phyloP scores from a whole-genome alignment of 148 eudicot species.

The Rhododendron vialii region DNA sequence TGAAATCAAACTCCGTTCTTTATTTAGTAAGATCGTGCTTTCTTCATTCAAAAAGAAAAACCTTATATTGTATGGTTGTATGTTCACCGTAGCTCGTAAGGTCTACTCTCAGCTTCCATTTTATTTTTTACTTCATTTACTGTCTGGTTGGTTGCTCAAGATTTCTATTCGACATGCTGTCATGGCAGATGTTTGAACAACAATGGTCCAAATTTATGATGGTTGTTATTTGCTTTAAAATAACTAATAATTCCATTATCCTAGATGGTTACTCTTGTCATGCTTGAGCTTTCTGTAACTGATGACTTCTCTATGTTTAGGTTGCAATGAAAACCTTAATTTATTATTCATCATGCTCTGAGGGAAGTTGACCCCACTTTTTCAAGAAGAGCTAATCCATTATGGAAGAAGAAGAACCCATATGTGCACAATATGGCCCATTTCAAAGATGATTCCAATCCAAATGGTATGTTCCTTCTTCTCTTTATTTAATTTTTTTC shows the following conservation, averaged over 20 bases:
- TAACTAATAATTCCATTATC: not conserved
- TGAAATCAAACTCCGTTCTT: too few species aligned
- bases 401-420: slow-evolving; percentile 59
- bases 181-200: not conserved
- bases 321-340: slow-evolving; percentile 89
- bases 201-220: not conserved
- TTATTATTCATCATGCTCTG: slow-evolving; percentile 86
- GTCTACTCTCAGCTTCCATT: not conserved
- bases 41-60: not conserved
- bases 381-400: slow-evolving; percentile 77
- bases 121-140: not conserved
- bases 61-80: not conserved
- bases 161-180: not conserved
- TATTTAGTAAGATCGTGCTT: too few species aligned
- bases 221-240: not conserved
- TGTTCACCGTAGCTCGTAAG: not conserved
- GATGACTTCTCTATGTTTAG: slow-evolving; percentile 27
- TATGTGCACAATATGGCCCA: slow-evolving; percentile 77
- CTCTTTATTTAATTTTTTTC: not conserved
- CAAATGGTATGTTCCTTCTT: slow-evolving; percentile 43
- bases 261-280: not conserved
- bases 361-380: slow-evolving; percentile 86
- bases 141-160: not conserved
- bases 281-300: slow-evolving; percentile 48
- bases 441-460: slow-evolving; percentile 94